phyloP scores from a whole-genome alignment of 2,329 filamentous ascomycete genomes.

The Diaporthe vexans region DNA sequence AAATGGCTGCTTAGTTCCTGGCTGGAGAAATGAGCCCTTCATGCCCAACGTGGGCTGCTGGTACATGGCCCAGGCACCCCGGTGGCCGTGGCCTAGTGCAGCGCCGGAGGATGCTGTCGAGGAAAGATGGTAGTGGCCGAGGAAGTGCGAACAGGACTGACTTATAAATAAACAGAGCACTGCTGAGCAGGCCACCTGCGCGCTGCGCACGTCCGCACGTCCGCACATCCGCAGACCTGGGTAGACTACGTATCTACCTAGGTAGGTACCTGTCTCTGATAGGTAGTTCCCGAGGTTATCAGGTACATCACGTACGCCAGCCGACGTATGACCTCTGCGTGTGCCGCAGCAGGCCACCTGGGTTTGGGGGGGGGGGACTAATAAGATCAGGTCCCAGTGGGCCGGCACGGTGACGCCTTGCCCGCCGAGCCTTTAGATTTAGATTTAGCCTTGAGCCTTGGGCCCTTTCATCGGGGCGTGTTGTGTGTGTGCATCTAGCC shows the following conservation, averaged over 20 bases:
- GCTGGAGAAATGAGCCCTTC: slow-evolving; percentile 23
- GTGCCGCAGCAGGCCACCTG: not conserved
- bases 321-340: not conserved
- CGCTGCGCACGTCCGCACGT: no score
- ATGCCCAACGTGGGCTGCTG: slow-evolving; percentile 1
- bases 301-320: not conserved
- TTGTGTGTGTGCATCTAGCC: not conserved
- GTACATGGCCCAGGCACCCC: not conserved
- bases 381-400: slow-evolving; percentile 25
- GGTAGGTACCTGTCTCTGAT: no score
- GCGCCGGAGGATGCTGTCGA: not conserved
- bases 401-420: slow-evolving; percentile 14
- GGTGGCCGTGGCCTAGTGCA: slow-evolving; percentile 3
- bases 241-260: no score
- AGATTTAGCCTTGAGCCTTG: not conserved
- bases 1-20: slow-evolving; percentile 21
- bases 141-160: no score
- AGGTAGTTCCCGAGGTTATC: no score
- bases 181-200: no score
- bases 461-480: no score
- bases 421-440: not conserved
- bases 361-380: not conserved
- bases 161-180: slow-evolving; percentile 1
- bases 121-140: not conserved
- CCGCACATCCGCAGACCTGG: no score